Evolutionary conservation across 1,284 basidiomycete genomes (phyloP).

Genomic region (Trametes polyzona): DNA sequence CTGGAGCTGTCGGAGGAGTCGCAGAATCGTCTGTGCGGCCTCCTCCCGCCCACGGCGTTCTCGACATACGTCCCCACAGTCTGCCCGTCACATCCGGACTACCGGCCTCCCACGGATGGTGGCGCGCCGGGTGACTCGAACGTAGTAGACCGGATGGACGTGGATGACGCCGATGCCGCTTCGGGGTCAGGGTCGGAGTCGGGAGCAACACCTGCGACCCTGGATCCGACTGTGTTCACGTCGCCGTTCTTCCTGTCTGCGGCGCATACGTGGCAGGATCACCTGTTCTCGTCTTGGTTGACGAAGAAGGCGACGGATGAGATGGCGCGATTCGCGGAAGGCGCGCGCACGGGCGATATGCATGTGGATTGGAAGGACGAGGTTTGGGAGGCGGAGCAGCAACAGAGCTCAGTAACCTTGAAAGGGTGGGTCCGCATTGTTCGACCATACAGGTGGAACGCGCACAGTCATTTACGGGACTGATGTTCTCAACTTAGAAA

Average conservation of each 20-base stretch:
- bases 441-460: too few species aligned
- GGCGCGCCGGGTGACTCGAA: background rate
- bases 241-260: constrained; percentile 59
- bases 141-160: constrained; percentile 30
- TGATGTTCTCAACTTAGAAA: constrained; percentile 1
- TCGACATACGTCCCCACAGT: constrained; percentile 40
- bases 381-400: constrained; percentile 53
- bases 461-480: background rate
- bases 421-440: constrained; percentile 20
- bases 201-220: constrained; percentile 22
- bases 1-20: constrained; percentile 50
- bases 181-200: background rate
- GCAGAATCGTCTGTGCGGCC: constrained; percentile 41
- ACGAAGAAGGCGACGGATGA: constrained; percentile 47
- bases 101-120: background rate
- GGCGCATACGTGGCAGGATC: constrained; percentile 61
- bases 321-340: constrained; percentile 45
- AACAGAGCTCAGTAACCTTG: background rate
- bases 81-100: constrained; percentile 47
- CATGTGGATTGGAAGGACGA: constrained; percentile 67
- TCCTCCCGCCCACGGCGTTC: constrained; percentile 59
- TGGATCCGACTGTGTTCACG: constrained; percentile 50
- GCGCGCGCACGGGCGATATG: constrained; percentile 47
- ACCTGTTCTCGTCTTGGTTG: constrained; percentile 57
- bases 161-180: constrained; percentile 24